phyloP scores from a whole-genome alignment of 2,329 filamentous ascomycete genomes.

The Claviceps capensis region DNA sequence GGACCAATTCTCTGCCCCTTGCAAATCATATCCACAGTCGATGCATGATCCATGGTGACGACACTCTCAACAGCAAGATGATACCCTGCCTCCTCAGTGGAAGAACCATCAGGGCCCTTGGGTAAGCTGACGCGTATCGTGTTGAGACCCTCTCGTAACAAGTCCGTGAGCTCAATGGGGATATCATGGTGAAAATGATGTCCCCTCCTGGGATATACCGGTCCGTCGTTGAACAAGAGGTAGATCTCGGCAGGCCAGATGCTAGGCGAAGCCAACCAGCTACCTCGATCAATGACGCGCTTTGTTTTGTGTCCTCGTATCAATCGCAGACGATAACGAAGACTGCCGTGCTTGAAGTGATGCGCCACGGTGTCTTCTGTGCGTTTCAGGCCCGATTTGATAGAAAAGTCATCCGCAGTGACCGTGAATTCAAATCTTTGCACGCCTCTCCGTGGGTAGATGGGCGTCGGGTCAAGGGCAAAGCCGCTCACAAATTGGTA shows the following conservation, averaged over 20 bases:
- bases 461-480: conserved; percentile 29
- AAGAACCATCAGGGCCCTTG: conserved; percentile 15
- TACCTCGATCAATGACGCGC: conserved; percentile 14
- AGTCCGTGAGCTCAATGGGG: conserved; percentile 58
- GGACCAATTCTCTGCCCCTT: conserved; percentile 25
- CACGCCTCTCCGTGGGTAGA: conserved; percentile 21
- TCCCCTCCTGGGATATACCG: conserved; percentile 49
- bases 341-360: conserved; percentile 18
- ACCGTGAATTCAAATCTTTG: conserved; percentile 36
- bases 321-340: conserved; percentile 57
- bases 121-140: conserved; percentile 37
- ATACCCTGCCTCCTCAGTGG: conserved; percentile 21
- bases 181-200: conserved; percentile 62
- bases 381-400: conserved; percentile 18
- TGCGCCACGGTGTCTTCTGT: not conserved
- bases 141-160: conserved; percentile 47
- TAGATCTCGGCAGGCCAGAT: conserved; percentile 60
- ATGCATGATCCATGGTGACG: conserved; percentile 35
- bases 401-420: conserved; percentile 18
- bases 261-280: conserved; percentile 51
- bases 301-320: conserved; percentile 28
- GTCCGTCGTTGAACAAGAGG: conserved; percentile 49
- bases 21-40: conserved; percentile 27
- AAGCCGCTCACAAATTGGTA: conserved; percentile 47
- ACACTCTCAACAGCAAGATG: conserved; percentile 59